phyloP scores from a whole-genome alignment of 768 basidiomycete species.

The Tylopilus cervinicoccineus region DNA sequence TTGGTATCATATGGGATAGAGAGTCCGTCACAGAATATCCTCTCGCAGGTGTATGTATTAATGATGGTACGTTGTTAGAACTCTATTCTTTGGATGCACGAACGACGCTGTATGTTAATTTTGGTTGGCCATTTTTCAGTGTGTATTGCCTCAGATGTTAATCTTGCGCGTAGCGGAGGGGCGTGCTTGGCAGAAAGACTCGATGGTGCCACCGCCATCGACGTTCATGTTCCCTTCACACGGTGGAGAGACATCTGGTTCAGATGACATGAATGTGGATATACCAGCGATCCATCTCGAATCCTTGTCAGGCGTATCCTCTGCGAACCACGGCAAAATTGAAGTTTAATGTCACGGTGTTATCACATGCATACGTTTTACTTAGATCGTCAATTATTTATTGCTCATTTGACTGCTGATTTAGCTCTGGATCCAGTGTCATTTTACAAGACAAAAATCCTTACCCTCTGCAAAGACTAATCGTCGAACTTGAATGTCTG shows the following conservation, averaged over 20 bases:
- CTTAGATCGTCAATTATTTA: too few relatives aligned
- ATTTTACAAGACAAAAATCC: too few relatives aligned
- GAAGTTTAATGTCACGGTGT: too few relatives aligned
- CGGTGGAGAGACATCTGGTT: too few relatives aligned
- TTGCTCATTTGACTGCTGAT: too few relatives aligned
- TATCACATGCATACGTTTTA: too few relatives aligned
- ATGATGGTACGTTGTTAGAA: not conserved
- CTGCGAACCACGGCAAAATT: too few relatives aligned
- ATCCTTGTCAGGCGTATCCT: not conserved
- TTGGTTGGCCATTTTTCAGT: not conserved
- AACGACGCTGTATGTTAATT: not conserved
- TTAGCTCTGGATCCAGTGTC: too few relatives aligned
- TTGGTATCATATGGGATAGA: not conserved
- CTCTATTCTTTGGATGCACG: too few relatives aligned
- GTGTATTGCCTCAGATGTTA: conserved; percentile 13
- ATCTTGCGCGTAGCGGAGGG: conserved; percentile 10
- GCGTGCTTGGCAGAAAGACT: conserved; percentile 3
- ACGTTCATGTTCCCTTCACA: not conserved
- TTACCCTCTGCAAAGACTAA: too few relatives aligned
- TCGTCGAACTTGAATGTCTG: too few relatives aligned
- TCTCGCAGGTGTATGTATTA: not conserved
- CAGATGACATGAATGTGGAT: not conserved
- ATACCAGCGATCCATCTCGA: not conserved
- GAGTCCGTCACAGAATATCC: not conserved
- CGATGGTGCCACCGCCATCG: not conserved